Conservation (phyloP, 129 eudicot species). For the Centaurea solstitialis region DNA sequence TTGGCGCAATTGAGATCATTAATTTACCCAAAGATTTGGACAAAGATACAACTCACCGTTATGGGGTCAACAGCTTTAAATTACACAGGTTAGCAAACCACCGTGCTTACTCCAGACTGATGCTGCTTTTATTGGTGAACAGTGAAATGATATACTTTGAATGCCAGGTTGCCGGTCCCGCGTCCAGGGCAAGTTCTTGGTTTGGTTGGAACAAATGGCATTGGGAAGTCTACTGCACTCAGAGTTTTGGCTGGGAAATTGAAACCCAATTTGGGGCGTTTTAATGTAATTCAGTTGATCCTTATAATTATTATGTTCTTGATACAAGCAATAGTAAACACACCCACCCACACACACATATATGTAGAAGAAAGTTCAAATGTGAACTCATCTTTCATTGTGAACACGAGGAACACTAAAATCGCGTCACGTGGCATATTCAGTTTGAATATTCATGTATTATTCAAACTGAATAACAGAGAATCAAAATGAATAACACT, state of each 20-base stretch:
- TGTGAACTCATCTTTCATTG: too few relatives aligned
- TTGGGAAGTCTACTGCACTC: constrained; percentile 86
- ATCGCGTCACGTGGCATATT: too few relatives aligned
- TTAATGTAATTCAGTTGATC: constrained; percentile 44
- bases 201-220: constrained; percentile 89
- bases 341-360: neutral
- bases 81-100: constrained; percentile 66
- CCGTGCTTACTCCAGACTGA: constrained; percentile 13
- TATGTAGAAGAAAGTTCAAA: too few relatives aligned
- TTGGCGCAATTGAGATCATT: constrained; percentile 91
- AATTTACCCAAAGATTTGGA: constrained; percentile 88
- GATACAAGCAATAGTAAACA: neutral
- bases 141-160: constrained; percentile 3
- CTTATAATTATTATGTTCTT: neutral
- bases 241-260: constrained; percentile 83
- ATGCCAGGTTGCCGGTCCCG: constrained; percentile 87
- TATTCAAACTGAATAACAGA: too few relatives aligned
- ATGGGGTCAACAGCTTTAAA: constrained; percentile 77
- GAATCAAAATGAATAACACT: too few relatives aligned
- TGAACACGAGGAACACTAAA: too few relatives aligned
- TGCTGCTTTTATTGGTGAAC: constrained; percentile 1
- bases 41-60: constrained; percentile 91
- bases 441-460: too few relatives aligned
- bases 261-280: constrained; percentile 89
- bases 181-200: constrained; percentile 97